Base-by-base conservation (phyloP, 331 rosid genomes). In the Arachis monticola region DNA sequence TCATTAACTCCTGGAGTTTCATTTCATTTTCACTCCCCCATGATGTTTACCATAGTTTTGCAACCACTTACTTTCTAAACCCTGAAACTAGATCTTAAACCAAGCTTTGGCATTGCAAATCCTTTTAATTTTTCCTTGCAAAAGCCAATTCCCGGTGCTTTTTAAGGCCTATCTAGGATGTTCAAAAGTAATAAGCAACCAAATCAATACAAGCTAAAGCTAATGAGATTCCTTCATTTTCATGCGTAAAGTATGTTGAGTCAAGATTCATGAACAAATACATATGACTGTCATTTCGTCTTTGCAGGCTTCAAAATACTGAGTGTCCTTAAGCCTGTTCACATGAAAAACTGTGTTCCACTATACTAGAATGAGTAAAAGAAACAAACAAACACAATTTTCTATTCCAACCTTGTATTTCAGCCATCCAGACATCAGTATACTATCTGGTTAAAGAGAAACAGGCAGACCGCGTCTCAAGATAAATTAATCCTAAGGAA, bases 81-180 rank as follows among this genome's bases (percentile, higher is more conserved):
- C 57, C 44, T 47, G 40, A 55, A 72, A 40, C 64, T 58, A n/a
- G 31, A 73, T 47, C 59, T 79, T 38, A 72, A 72, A 48, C 61
- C 61, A 40, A 52, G 35, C 12, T 30, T 73, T 59, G 71, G 42
- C 53, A 10, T 27, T 14, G 67, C 60, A 7, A 64, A 44, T 42
- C 72, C 32, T 70, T 10, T 17, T 13, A 2, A 32, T 70, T 47
- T 52, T 50, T 55, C 63, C 17, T 46, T 32, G 17, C 45, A 31
- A 4, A 32, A 47, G 59, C 10, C 72, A 64, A 35, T 35, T 73
- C 14, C 56, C 59, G 14, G 22, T 46, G 51, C 48, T 67, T 48
- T 41, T 59, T 9, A 40, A n/a, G 56, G 44, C 42, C 63, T 38
- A 48, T 44, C 38, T 32, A 7, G 44, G 69, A 59, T 35, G 51